Evolutionary conservation across 768 basidiomycete genomes (phyloP), one percentile per base, ranked within the genome.

Genomic region (Mycena vitilis): DNA sequence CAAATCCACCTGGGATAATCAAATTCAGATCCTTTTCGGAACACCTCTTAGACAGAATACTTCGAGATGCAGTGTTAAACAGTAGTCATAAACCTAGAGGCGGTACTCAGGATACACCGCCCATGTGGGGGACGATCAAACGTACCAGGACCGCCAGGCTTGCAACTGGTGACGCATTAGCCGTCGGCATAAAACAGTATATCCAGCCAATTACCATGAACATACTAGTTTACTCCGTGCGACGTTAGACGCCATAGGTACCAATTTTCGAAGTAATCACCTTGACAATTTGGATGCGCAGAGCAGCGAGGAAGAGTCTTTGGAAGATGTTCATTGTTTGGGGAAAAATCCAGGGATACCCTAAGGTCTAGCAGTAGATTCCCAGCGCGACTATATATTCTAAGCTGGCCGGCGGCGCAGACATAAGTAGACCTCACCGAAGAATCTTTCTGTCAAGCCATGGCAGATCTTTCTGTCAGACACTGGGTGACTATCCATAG

Each of bases 41-140:
- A 15, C 18, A 20, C 30, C 8, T 23, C 8, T 10, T 18, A 13
- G 18, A 34, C 13, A 2, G 30, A 30, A 25, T 65, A 66, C 65
- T 58, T 66, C 65, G 51, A 66, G 65, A 16, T 38, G 11, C 9
- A 60, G 42, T 23, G 65, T 66, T 25, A 66, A 34, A 36, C 18
- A 22, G 34, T 60, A 66, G 40, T 66, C 65, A 25, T 60, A 60
- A 6, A 60, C 4, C 63, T 64, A n/a, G 4, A 13, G 10, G 38
- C 6, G 23, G 44, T 15, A 13, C 15, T 16, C 4, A 18, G 7
- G 23, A 23, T 6, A 25, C 44, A 16, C 15, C 7, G 30, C 30
- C 0, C 30, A 16, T 34, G 13, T 5, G 3, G 34, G 15, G 30
- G 34, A 16, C 40, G 38, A 9, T 4, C 4, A 18, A n/a, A 44